A percentile compares a stretch with the other conserved stretches of the same genome.
phyloP scores from a whole-genome alignment of 371 early-diverging fungal genomes.

The Apophysomyces elegans region DNA sequence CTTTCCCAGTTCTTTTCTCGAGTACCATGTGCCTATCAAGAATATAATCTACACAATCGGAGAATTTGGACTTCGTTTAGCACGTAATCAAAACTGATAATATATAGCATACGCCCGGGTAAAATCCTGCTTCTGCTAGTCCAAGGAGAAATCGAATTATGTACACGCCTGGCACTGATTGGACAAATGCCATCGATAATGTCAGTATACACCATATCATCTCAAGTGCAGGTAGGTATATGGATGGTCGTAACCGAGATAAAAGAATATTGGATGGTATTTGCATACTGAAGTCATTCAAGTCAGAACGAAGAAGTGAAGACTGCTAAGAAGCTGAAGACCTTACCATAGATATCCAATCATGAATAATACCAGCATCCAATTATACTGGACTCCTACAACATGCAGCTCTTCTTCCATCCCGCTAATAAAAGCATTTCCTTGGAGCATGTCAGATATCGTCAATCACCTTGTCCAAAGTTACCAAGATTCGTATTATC shows the following conservation, averaged over 20 bases:
- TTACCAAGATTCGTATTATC: conserved; percentile 49
- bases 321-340: neutral
- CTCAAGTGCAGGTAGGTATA: conserved; percentile 57
- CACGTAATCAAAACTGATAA: neutral
- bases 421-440: conserved; percentile 56
- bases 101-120: conserved; percentile 44
- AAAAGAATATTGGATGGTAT: conserved; percentile 66
- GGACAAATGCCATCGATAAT: conserved; percentile 63
- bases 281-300: conserved; percentile 45
- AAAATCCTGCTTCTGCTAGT: conserved; percentile 66
- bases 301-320: neutral
- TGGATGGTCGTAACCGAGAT: conserved; percentile 53
- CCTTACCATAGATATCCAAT: conserved; percentile 47
- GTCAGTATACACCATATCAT: conserved; percentile 60
- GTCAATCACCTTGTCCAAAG: neutral
- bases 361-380: conserved; percentile 50
- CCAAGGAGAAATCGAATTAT: conserved; percentile 62
- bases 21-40: conserved; percentile 54
- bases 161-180: conserved; percentile 50
- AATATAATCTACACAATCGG: conserved; percentile 41
- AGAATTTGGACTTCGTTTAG: neutral
- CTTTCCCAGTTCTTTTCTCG: conserved; percentile 50
- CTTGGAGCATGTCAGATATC: neutral
- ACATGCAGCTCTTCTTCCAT: conserved; percentile 54
- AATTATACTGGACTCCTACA: conserved; percentile 46